A percentile compares a stretch with the other conserved stretches of the same genome.
Conservation (phyloP, 768 basidiomycete species). For the Coprinopsis marcescibilis region DNA sequence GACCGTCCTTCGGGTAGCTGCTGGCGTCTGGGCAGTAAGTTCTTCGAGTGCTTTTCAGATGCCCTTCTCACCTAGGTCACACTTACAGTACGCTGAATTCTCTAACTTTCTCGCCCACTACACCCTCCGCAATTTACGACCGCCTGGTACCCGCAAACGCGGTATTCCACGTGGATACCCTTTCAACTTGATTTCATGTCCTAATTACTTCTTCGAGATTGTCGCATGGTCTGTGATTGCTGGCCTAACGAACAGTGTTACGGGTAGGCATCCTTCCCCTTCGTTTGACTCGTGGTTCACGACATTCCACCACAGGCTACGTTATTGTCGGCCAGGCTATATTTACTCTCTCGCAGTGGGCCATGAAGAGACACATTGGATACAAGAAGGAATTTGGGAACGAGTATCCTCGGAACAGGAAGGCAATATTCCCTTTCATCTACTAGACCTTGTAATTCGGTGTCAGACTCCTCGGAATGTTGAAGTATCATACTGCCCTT, state of each 20-base stretch:
- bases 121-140: conserved; percentile 78
- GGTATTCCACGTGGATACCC: conserved; percentile 90
- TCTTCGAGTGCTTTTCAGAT: background rate
- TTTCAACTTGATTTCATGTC: conserved; percentile 79
- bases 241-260: conserved; percentile 71
- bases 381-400: conserved; percentile 95
- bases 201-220: conserved; percentile 93
- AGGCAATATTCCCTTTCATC: conserved; percentile 78
- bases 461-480: too few relatives aligned
- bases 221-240: conserved; percentile 69
- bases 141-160: conserved; percentile 69
- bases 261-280: conserved; percentile 42
- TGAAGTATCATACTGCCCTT: too few relatives aligned
- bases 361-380: conserved; percentile 78
- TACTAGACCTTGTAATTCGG: too few relatives aligned
- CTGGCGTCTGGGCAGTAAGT: conserved; percentile 73
- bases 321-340: conserved; percentile 59
- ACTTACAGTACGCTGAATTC: conserved; percentile 80
- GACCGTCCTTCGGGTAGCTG: conserved; percentile 59
- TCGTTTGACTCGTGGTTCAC: background rate
- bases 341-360: conserved; percentile 80
- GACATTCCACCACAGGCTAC: conserved; percentile 33
- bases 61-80: too few relatives aligned
- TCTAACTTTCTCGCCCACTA: conserved; percentile 84
- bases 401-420: conserved; percentile 69